Evolutionary conservation across 2,329 filamentous ascomycete species (phyloP), one percentile per base, ranked within the genome.

Genomic region (Penicillium olsonii): DNA sequence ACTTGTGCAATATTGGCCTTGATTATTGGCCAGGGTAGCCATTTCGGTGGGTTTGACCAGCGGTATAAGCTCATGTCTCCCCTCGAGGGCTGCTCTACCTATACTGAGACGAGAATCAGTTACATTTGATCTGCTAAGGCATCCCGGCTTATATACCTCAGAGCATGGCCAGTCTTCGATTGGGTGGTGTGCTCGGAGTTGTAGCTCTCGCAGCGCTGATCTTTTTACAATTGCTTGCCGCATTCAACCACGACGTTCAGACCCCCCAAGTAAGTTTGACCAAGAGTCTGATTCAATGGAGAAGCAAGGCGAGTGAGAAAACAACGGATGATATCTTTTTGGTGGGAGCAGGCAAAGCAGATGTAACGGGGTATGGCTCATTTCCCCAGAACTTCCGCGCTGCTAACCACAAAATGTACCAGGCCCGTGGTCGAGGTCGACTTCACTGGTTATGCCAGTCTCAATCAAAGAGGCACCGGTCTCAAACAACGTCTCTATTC

Each of bases 391-490:
- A n/a, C n/a, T n/a, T n/a, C 1, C n/a, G 17, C 18, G 37, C 17
- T 18, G n/a, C 4, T 40, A n/a, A n/a, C n/a, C n/a, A n/a, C n/a
- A n/a, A n/a, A 37, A 47, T 37, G 43, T 37, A 20, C 37, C 29
- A 84, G 88, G 2, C 90, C 91, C 0, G 90, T 95, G 11, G 91
- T 95, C 18, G 90, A 96, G 69, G 82, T 96, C 65, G 91, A 90
- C 62, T 81, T 96, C 67, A 94, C 92, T 79, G 92, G 92, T 53
- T 96, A 96, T 75, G 92, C 92, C 26, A 88, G 92, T 68, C 77
- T 86, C n/a, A 82, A 82, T 35, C 92, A 97, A 73, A 75, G 87
- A 24, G 92, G 92, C 38, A 85, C 85, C 2, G 92, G 92, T 18
- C 76, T 97, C 42, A 85, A 92, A 41, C 92, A 97, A 73, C 84